Evolutionary conservation across 2,329 filamentous ascomycete species (phyloP).

Genomic region (Endothia cerciana): DNA sequence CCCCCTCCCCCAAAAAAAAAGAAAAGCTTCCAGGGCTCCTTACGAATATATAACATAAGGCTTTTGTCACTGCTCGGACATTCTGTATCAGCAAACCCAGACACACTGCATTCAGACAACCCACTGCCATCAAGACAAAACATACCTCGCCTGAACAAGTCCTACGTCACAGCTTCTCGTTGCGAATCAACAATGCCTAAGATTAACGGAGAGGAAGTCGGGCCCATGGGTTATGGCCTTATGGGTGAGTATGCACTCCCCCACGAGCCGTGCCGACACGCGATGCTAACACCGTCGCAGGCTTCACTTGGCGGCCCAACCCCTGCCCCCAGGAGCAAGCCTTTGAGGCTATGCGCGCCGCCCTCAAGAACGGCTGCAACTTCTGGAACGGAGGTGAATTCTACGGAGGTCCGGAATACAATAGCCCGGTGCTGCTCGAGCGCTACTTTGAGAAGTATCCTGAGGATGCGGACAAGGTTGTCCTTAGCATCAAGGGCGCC

Average conservation of each 20-base stretch:
- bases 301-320: conserved; percentile 48
- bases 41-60: not conserved
- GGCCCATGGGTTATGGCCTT: conserved; percentile 38
- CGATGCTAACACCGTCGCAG: conserved; percentile 32
- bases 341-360: conserved; percentile 59
- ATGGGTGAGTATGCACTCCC: conserved; percentile 35
- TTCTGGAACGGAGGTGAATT: conserved; percentile 69
- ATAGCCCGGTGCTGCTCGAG: conserved; percentile 61
- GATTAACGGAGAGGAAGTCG: conserved; percentile 37
- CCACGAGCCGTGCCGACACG: not conserved
- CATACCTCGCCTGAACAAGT: not conserved
- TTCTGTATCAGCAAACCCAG: not conserved
- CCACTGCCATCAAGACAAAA: not conserved
- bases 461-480: conserved; percentile 65
- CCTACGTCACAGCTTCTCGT: not conserved
- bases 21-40: not conserved
- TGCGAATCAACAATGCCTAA: conserved; percentile 34
- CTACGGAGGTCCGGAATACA: conserved; percentile 63
- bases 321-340: conserved; percentile 50
- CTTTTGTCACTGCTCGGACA: not conserved
- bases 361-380: conserved; percentile 49
- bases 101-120: not conserved
- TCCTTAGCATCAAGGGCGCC: conserved; percentile 66
- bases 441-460: conserved; percentile 67
- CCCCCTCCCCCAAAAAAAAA: not conserved